Base-by-base conservation (phyloP, 1,139 yeast species). In the Wickerhamomyces sp. region DNA sequence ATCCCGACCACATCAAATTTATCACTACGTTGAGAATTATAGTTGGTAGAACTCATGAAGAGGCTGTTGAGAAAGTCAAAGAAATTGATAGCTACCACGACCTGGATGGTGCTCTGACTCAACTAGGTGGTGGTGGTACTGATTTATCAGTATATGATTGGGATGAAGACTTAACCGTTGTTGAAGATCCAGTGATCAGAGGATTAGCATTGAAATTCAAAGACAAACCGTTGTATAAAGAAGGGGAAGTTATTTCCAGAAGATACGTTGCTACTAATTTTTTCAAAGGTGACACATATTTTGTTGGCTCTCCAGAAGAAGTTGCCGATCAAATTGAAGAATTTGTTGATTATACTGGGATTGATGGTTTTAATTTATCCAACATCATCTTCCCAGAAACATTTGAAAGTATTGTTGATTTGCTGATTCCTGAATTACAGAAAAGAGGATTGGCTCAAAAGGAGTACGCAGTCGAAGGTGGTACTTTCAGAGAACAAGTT, bases 81-180 rank as follows among this genome's bases (percentile, higher is more conserved):
- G 64, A 62, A 21, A 57, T 50, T 31, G 58, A 55, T 40, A 45
- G 46, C n/a, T 63, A 62, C 41, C 65, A 64, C 9, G 70, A 65
- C 44, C 37, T 58, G 8, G 70, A 65, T 39, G 70, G 71, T 17
- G 62, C 67, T 14, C 65, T 64, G 41, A 68, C 68, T 2, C 54
- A 64, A 31, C 56, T 66, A 38, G 67, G 67, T 30, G 63, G 67
- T 58, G 56, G 60, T 4, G 65, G 65, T 18, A 48, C 55, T 16
- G 65, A 63, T 36, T 39, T 63, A 18, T 51, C 55, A 30, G 43
- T 45, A 33, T 56, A 55, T 42, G 56, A 40, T 10, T 56, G 55
- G 39, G 63, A 61, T 29, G 59, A 58, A 30, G 63, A 58, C 16
- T 43, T 58, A 25, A 46, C 46, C 10, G 16, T 33, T 17, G 59